These are phyloP conservation scores for Solanum hybrid DNA, from an alignment of 305 asterid species.

Conservation along the genomic window DNA sequence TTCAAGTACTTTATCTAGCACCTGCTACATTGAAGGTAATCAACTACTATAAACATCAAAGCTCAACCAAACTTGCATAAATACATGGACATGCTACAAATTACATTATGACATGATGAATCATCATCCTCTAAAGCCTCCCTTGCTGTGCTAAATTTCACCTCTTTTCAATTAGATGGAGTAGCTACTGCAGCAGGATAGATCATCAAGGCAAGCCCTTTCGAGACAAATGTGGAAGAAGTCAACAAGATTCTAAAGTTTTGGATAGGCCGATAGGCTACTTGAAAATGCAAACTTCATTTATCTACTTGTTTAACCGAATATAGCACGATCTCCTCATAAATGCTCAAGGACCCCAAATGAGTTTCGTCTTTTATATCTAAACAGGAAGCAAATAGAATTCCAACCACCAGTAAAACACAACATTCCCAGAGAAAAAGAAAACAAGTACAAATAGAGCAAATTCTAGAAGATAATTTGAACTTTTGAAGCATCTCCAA, in stretches of 20 bases:
- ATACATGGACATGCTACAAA: background rate
- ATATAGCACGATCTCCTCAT: background rate
- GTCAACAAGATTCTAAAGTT: background rate
- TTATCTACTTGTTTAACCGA: background rate
- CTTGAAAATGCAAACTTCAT: background rate
- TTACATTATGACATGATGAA: background rate
- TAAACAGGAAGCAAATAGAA: background rate
- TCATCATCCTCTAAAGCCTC: background rate
- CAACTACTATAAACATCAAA: background rate
- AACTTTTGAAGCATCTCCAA: constrained; percentile 2
- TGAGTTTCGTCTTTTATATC: background rate
- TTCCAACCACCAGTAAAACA: background rate
- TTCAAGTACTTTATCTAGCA: background rate
- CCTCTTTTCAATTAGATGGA: background rate
- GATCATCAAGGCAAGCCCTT: background rate
- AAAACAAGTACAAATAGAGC: background rate
- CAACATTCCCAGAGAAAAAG: background rate
- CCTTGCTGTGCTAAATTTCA: background rate
- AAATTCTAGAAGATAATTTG: background rate
- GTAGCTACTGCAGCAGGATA: background rate
- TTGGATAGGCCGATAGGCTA: background rate
- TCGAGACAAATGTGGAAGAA: background rate
- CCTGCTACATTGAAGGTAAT: background rate
- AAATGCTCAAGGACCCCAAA: background rate
- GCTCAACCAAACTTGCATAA: background rate